A percentile compares a stretch with the other conserved stretches of the same genome.
Conservation (phyloP, 176 grass and related monocot species). For the Pontederia paniculata region DNA sequence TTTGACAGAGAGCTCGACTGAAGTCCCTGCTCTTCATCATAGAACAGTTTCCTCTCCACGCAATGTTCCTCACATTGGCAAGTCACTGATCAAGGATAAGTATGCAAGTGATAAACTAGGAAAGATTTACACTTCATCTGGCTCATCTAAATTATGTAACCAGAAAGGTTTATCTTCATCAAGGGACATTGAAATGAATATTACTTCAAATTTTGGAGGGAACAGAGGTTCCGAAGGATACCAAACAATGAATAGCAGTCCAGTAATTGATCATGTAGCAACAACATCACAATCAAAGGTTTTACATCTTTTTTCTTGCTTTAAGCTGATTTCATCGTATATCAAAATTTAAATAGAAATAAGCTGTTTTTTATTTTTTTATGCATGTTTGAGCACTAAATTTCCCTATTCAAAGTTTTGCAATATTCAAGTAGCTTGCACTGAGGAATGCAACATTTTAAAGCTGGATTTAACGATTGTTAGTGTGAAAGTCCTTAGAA, state of each 20-base stretch:
- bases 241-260: conserved; percentile 36
- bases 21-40: conserved; percentile 27
- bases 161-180: conserved; percentile 13
- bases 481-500: too few relatives aligned
- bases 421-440: too few relatives aligned
- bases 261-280: conserved; percentile 34
- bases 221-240: conserved; percentile 22
- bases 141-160: not conserved
- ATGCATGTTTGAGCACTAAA: too few relatives aligned
- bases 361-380: too few relatives aligned
- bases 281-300: not conserved
- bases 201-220: conserved; percentile 31
- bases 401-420: too few relatives aligned
- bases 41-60: conserved; percentile 24
- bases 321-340: too few relatives aligned
- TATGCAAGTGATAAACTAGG: conserved; percentile 4
- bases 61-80: not conserved
- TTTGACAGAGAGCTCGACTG: conserved; percentile 35
- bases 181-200: conserved; percentile 10
- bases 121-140: not conserved
- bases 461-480: too few relatives aligned
- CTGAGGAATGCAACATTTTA: too few relatives aligned
- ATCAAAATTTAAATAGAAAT: too few relatives aligned
- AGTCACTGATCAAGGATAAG: conserved; percentile 19
- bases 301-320: too few relatives aligned